Percentiles rank a stretch among this genome's conserved stretches.
Conservation (phyloP, 345 rosid genomes). For the Salix caprea region DNA sequence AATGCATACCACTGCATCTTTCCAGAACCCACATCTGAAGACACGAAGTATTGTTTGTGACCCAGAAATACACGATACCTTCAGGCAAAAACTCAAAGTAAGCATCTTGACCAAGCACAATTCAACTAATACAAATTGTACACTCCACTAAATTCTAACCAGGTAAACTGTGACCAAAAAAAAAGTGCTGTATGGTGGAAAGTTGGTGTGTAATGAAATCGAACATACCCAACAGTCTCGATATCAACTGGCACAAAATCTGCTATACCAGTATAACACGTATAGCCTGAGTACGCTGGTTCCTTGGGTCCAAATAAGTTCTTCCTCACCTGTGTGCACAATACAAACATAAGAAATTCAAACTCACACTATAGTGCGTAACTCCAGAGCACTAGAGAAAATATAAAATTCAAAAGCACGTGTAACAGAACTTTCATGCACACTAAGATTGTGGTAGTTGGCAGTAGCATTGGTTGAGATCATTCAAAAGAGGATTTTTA, state of each 20-base stretch:
- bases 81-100: slow-evolving; percentile 17
- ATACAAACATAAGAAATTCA: background rate
- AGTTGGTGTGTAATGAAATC: slow-evolving; percentile 4
- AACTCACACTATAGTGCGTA: background rate
- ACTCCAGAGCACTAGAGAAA: background rate
- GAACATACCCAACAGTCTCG: slow-evolving; percentile 80
- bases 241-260: slow-evolving; percentile 90
- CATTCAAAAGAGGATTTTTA: background rate
- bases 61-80: slow-evolving; percentile 93
- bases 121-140: background rate
- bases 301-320: slow-evolving; percentile 74
- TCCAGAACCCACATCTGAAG: slow-evolving; percentile 95
- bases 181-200: background rate
- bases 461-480: background rate
- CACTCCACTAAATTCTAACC: background rate
- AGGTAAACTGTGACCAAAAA: background rate
- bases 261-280: slow-evolving; percentile 93
- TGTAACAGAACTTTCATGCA: background rate
- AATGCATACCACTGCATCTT: slow-evolving; percentile 99
- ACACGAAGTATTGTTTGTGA: slow-evolving; percentile 93
- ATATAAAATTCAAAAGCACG: background rate
- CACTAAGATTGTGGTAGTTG: background rate
- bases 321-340: slow-evolving; percentile 65
- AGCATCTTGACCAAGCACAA: background rate
- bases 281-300: slow-evolving; percentile 74